A percentile compares a stretch with the other conserved stretches of the same genome.
phyloP scores from a whole-genome alignment of 176 grass and related monocot species.

The Oryza rufipogon region DNA sequence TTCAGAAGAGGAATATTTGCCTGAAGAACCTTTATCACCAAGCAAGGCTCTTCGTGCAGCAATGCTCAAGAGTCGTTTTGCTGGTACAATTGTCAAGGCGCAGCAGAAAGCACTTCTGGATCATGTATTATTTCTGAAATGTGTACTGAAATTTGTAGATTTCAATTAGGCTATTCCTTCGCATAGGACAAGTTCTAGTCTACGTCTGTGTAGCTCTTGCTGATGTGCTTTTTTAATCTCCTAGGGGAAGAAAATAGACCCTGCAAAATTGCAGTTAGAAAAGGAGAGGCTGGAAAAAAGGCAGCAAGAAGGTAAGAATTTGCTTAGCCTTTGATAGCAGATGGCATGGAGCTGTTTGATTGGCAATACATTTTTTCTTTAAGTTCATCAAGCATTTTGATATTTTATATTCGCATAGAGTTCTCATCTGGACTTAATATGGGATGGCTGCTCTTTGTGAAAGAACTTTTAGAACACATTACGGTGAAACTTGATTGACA shows the following conservation, averaged over 20 bases:
- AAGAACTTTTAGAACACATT: neutral
- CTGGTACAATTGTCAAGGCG: conserved; percentile 86
- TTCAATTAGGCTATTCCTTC: conserved; percentile 27
- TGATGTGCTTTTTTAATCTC: conserved; percentile 37
- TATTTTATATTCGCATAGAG: conserved; percentile 5
- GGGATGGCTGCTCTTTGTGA: neutral
- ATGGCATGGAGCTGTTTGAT: conserved; percentile 6
- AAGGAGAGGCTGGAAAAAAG: conserved; percentile 77
- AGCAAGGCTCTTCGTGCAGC: conserved; percentile 81
- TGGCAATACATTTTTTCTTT: neutral
- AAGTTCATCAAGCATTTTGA: neutral
- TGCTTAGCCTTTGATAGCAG: neutral
- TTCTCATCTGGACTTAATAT: neutral
- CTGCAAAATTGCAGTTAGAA: conserved; percentile 67
- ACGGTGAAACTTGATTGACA: neutral
- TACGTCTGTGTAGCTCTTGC: conserved; percentile 6
- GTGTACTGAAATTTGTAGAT: conserved; percentile 18
- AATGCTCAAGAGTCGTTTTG: conserved; percentile 79
- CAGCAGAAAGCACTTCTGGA: conserved; percentile 73
- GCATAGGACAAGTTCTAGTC: neutral
- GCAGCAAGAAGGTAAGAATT: conserved; percentile 75
- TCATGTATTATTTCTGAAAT: conserved; percentile 60
- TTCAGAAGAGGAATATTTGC: conserved; percentile 57
- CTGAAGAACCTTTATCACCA: conserved; percentile 68
- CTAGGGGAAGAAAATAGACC: conserved; percentile 73